Evolutionary conservation across 768 basidiomycete genomes (phyloP).

Genomic region (Kwoniella newhampshirensis): DNA sequence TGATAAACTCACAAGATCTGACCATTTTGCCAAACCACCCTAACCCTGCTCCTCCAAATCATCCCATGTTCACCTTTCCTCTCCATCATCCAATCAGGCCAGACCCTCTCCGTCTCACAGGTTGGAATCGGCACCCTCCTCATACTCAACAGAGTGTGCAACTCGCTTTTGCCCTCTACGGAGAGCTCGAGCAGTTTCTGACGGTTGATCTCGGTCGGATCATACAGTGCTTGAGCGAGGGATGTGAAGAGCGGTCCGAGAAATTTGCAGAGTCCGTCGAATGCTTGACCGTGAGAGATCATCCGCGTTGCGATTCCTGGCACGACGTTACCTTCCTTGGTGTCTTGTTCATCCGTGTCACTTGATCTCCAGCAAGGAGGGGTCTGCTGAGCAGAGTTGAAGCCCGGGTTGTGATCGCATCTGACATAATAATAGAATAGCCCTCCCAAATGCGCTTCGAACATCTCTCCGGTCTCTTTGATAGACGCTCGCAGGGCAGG

Average conservation of each 20-base stretch:
- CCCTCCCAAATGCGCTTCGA: slow-evolving; percentile 9
- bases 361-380: too few relatives aligned
- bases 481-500: slow-evolving; percentile 2
- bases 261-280: slow-evolving; percentile 1
- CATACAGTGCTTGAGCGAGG: background rate
- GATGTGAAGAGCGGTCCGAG: background rate
- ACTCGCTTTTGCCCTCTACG: background rate
- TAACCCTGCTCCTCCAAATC: slow-evolving; percentile 3
- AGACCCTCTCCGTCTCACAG: slow-evolving; percentile 3
- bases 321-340: too few relatives aligned
- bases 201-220: background rate
- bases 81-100: slow-evolving; percentile 1
- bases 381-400: too few relatives aligned
- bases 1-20: slow-evolving; percentile 9
- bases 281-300: slow-evolving; percentile 6
- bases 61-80: slow-evolving; percentile 2
- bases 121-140: slow-evolving; percentile 4
- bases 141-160: slow-evolving; percentile 3
- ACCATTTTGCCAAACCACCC: background rate
- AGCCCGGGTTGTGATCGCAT: background rate
- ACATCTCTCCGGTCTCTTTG: slow-evolving; percentile 11
- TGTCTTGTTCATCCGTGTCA: too few relatives aligned
- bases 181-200: background rate
- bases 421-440: slow-evolving; percentile 9
- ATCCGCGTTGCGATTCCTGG: too few relatives aligned